Conservation (phyloP, 2,329 filamentous ascomycete species). For the Aschersonia sp. region DNA sequence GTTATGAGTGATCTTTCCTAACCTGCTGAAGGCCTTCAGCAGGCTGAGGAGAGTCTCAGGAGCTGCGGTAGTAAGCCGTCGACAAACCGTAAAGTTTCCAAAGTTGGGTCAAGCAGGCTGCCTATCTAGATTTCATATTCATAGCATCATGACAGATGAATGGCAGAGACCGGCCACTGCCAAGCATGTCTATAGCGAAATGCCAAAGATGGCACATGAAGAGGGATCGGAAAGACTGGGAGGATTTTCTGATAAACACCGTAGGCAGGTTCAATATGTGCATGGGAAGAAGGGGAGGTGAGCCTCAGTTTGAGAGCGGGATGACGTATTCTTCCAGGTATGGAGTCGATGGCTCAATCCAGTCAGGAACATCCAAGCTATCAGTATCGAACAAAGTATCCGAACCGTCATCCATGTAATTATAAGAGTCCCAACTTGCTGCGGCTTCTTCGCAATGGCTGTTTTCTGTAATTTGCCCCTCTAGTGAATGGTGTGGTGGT, state of each 20-base stretch:
- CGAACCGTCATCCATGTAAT: conserved; percentile 4
- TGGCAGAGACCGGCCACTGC: conserved; percentile 1
- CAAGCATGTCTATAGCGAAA: not conserved
- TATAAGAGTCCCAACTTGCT: conserved; percentile 3
- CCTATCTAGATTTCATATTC: conserved; percentile 2
- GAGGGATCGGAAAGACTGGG: not conserved
- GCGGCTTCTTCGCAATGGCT: conserved; percentile 4
- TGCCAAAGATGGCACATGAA: not conserved
- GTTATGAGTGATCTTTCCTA: not conserved
- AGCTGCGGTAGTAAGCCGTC: not conserved
- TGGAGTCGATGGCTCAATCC: conserved; percentile 4
- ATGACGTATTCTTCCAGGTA: conserved; percentile 4
- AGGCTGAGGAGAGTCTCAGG: not conserved
- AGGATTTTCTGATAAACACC: too few relatives aligned
- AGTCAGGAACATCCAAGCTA: conserved; percentile 2
- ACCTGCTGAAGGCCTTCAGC: too few relatives aligned
- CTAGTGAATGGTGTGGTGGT: not conserved
- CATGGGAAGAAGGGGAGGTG: not conserved
- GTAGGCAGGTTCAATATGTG: not conserved
- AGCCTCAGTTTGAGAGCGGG: conserved; percentile 1
- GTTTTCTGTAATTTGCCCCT: conserved; percentile 4
- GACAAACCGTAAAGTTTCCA: not conserved
- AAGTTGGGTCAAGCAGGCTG: not conserved
- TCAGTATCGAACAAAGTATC: conserved; percentile 4
- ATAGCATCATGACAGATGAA: conserved; percentile 1